Conservation (phyloP, 2,329 filamentous ascomycete genomes). For the Cladosporium cucumerinum region DNA sequence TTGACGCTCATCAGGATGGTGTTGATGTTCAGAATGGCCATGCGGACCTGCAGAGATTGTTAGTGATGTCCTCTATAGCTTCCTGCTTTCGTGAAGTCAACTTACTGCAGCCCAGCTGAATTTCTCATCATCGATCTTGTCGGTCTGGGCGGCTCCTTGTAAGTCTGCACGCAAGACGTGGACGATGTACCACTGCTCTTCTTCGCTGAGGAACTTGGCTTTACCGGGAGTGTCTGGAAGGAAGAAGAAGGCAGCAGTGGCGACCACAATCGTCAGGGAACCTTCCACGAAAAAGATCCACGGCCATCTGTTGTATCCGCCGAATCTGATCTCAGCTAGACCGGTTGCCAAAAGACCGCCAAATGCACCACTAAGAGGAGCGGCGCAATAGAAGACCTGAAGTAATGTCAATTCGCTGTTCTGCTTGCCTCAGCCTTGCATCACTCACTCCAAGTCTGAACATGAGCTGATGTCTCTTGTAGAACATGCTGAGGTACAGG, state of each 20-base stretch:
- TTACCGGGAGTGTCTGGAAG: constrained; percentile 58
- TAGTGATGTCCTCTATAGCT: background rate
- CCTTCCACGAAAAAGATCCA: constrained; percentile 51
- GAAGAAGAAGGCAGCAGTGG: constrained; percentile 52
- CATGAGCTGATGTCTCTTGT: constrained; percentile 40
- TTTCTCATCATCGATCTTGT: constrained; percentile 32
- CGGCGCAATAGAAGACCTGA: constrained; percentile 33
- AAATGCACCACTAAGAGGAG: constrained; percentile 40
- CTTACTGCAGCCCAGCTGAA: constrained; percentile 35
- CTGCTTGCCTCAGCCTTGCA: constrained; percentile 34
- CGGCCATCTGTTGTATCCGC: constrained; percentile 40
- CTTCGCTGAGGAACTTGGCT: constrained; percentile 63
- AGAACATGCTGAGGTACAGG: constrained; percentile 44
- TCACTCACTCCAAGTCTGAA: constrained; percentile 35
- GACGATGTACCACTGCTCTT: constrained; percentile 32
- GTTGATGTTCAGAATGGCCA: constrained; percentile 35
- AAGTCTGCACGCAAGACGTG: constrained; percentile 33
- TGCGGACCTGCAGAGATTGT: constrained; percentile 25
- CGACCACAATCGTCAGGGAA: constrained; percentile 53
- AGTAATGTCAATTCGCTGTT: constrained; percentile 5
- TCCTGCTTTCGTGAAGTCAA: background rate
- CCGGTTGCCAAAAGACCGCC: constrained; percentile 44
- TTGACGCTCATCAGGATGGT: constrained; percentile 33
- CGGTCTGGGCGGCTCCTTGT: constrained; percentile 27
- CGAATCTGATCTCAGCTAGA: constrained; percentile 38